phyloP scores from a whole-genome alignment of 164 flowering plant genomes.

The Magnolia changhungtana region DNA sequence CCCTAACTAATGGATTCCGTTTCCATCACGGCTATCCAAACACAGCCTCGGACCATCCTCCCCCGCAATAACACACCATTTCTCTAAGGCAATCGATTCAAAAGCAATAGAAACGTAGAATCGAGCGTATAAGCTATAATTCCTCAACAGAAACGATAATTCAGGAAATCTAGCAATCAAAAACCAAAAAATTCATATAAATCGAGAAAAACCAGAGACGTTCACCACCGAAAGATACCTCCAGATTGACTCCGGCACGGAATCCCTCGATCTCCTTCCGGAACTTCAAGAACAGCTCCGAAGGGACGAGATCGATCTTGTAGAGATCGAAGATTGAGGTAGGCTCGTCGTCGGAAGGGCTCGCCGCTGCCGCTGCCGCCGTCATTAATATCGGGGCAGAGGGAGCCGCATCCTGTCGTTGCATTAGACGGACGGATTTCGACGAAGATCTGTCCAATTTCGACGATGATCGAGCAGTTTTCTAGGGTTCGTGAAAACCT shows the following conservation, averaged over 20 bases:
- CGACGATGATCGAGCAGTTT: background rate
- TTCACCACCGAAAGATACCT: conserved; percentile 33
- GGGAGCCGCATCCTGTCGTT: too few species aligned
- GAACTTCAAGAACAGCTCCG: conserved; percentile 80
- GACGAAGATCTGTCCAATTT: background rate
- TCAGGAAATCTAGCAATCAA: background rate
- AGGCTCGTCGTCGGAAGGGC: conserved; percentile 39
- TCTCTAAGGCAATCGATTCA: too few species aligned
- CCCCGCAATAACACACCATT: too few species aligned
- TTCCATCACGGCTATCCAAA: too few species aligned
- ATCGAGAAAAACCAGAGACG: background rate
- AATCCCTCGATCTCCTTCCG: conserved; percentile 63
- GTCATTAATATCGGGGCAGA: background rate
- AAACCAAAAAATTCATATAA: background rate
- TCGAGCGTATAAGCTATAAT: too few species aligned
- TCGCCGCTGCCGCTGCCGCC: background rate
- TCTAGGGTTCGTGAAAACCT: too few species aligned
- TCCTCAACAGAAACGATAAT: too few species aligned
- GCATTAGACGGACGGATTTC: background rate
- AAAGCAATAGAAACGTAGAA: too few species aligned
- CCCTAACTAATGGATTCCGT: too few species aligned
- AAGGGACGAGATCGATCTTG: conserved; percentile 63
- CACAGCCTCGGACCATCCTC: too few species aligned
- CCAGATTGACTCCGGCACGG: conserved; percentile 70
- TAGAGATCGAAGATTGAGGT: conserved; percentile 66